Evolutionary conservation across 2,329 filamentous ascomycete genomes (phyloP).

Genomic region (Calonectria crousiana): DNA sequence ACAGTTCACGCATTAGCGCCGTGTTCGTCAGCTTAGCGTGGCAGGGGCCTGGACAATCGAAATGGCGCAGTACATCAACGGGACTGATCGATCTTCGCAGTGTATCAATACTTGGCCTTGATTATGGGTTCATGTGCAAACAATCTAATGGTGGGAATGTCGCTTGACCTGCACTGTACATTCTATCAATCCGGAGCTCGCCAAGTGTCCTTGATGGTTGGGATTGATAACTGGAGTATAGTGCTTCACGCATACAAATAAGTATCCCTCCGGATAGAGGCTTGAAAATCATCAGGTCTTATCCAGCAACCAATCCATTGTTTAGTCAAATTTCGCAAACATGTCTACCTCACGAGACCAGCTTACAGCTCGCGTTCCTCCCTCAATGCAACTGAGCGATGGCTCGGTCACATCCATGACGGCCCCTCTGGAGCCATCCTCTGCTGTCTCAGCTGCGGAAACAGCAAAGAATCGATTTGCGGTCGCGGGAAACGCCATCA

Average conservation of each 20-base stretch:
- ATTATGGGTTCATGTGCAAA: background rate
- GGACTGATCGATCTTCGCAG: no score
- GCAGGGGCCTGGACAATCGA: background rate
- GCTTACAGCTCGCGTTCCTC: background rate
- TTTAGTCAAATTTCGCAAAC: background rate
- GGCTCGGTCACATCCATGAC: background rate
- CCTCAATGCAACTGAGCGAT: background rate
- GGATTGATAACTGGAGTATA: no score
- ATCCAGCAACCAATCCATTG: background rate
- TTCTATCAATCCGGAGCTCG: no score
- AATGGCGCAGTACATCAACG: background rate
- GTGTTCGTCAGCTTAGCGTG: background rate
- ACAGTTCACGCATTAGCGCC: background rate
- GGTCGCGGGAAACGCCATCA: constrained; percentile 7
- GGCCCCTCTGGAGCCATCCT: background rate
- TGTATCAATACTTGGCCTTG: no score
- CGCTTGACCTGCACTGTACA: no score
- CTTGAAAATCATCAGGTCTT: no score
- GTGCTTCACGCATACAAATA: no score
- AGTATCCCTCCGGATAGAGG: no score
- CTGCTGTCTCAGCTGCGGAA: background rate
- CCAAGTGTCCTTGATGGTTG: no score
- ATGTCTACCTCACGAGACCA: background rate
- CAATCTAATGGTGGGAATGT: no score
- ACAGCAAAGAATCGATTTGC: background rate